Evolutionary conservation across 164 flowering plant species (phyloP).

Genomic region (Litsea cubeba): DNA sequence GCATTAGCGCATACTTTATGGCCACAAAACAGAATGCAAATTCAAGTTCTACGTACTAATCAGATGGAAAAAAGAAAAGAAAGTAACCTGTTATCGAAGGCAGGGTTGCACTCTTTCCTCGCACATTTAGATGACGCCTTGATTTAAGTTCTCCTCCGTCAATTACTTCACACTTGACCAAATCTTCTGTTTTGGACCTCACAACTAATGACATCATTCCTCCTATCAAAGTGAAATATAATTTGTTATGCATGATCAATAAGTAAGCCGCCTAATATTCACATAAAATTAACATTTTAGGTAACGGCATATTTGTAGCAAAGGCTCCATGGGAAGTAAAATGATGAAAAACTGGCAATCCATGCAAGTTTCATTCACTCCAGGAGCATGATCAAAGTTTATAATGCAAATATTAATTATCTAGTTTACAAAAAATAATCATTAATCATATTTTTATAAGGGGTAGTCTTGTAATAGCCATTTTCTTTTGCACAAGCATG

Average conservation of each 20-base stretch:
- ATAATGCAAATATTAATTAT: neutral
- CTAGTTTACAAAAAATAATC: neutral
- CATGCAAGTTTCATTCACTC: neutral
- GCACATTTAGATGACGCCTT: slow-evolving; percentile 93
- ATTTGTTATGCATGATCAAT: neutral
- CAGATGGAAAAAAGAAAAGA: slow-evolving; percentile 1
- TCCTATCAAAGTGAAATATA: slow-evolving; percentile 36
- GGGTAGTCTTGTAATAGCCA: too few species aligned
- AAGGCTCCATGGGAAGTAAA: neutral
- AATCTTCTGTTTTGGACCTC: slow-evolving; percentile 72
- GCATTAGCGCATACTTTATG: neutral
- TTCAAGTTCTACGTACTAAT: neutral
- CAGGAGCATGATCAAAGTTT: neutral
- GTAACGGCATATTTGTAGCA: neutral
- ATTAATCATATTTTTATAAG: too few species aligned
- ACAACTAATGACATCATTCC: slow-evolving; percentile 98
- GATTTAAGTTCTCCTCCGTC: slow-evolving; percentile 98
- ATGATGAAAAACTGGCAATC: neutral
- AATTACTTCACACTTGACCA: slow-evolving; percentile 75
- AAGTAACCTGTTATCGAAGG: slow-evolving; percentile 95
- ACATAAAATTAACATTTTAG: neutral
- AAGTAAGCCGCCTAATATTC: slow-evolving; percentile 1
- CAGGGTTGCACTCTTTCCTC: slow-evolving; percentile 92
- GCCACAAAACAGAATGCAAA: slow-evolving; percentile 1
- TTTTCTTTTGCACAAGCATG: too few species aligned